Conservation (phyloP, 306 rosid genomes). For the Sicyos edulis region DNA sequence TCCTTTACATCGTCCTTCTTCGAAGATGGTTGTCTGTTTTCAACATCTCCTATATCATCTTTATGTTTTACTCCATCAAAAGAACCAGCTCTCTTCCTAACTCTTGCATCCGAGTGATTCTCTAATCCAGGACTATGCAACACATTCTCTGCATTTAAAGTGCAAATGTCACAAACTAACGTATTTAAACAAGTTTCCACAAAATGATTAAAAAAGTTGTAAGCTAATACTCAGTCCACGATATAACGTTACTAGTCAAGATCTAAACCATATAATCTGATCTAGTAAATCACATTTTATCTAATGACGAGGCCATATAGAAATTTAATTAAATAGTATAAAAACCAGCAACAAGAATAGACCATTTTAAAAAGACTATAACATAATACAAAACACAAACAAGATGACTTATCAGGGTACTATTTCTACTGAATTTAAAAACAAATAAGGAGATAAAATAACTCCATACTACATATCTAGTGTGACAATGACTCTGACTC, state of each 20-base stretch:
- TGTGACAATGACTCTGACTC: neutral
- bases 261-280: neutral
- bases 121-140: conserved; percentile 65
- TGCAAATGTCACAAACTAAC: conserved; percentile 31
- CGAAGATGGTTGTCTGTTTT: conserved; percentile 46
- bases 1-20: conserved; percentile 65
- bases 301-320: neutral
- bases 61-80: conserved; percentile 54
- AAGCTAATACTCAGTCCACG: neutral
- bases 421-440: neutral
- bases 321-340: neutral
- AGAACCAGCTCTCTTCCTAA: conserved; percentile 62
- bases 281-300: neutral
- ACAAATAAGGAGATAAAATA: neutral
- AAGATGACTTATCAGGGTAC: neutral
- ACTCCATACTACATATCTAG: neutral
- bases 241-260: neutral
- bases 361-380: neutral
- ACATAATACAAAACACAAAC: neutral
- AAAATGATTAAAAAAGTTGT: neutral
- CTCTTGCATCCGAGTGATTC: conserved; percentile 56
- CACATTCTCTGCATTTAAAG: conserved; percentile 48
- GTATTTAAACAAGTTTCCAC: conserved; percentile 20
- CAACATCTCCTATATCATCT: conserved; percentile 55
- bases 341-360: conserved; percentile 4